Evolutionary conservation across 2,329 filamentous ascomycete species (phyloP).

Genomic region (Verticillium zaregamsianum): DNA sequence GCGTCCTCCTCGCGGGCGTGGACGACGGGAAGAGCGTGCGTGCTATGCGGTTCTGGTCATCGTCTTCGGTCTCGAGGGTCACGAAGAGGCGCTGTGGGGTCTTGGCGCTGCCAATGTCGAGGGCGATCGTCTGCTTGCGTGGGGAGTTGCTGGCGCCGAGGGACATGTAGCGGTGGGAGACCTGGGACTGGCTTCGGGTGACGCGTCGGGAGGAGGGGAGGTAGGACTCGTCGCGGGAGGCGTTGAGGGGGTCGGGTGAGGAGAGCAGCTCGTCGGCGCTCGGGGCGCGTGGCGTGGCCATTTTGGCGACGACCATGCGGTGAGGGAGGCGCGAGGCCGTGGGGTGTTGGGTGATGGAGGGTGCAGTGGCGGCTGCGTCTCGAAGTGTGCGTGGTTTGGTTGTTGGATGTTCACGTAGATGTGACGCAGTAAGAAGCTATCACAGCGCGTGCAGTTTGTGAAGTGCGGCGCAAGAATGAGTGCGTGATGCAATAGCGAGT

Average conservation of each 20-base stretch:
- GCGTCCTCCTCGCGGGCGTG: constrained; percentile 26
- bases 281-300: constrained; percentile 22
- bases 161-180: constrained; percentile 32
- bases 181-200: constrained; percentile 37
- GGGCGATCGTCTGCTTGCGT: constrained; percentile 52
- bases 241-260: constrained; percentile 48
- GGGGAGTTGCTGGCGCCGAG: constrained; percentile 36
- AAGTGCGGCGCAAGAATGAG: neutral
- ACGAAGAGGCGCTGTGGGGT: constrained; percentile 50
- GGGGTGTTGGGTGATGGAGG: neutral
- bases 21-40: constrained; percentile 42
- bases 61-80: constrained; percentile 45
- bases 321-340: neutral
- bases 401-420: neutral
- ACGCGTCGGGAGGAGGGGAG: constrained; percentile 27
- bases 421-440: neutral
- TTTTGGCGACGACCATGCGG: constrained; percentile 20
- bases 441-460: neutral
- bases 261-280: constrained; percentile 39
- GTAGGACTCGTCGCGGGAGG: constrained; percentile 25
- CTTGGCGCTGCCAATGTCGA: constrained; percentile 46
- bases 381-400: neutral
- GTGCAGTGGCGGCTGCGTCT: neutral
- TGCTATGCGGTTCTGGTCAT: constrained; percentile 15
- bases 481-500: neutral